A percentile compares a stretch with the other conserved stretches of the same genome.
phyloP scores from a whole-genome alignment of 495 filamentous ascomycete species.

The Penicillium simplicissimum region DNA sequence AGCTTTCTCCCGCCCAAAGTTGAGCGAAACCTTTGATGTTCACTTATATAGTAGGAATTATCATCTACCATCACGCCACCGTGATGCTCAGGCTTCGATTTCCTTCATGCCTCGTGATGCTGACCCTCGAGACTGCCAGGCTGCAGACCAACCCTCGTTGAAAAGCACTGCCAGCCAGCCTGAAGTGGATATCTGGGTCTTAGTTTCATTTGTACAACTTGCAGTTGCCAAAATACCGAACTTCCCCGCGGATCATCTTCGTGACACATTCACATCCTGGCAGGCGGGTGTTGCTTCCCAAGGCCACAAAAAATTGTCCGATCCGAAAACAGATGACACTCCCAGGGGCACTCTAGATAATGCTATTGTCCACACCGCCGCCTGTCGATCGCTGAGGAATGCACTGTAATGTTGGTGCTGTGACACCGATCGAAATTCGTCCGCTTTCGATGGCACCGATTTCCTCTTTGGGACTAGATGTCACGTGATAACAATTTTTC shows the following conservation, averaged over 20 bases:
- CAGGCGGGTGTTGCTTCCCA: background rate
- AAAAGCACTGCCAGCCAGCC: background rate
- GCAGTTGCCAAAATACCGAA: background rate
- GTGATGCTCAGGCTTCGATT: background rate
- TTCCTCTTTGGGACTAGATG: slow-evolving; percentile 16
- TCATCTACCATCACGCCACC: background rate
- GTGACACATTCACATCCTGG: slow-evolving; percentile 9
- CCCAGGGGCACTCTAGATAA: background rate
- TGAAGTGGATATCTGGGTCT: background rate
- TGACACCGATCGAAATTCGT: background rate
- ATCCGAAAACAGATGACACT: slow-evolving; percentile 3
- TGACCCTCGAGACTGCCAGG: background rate
- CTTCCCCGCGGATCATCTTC: background rate
- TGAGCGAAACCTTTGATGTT: background rate
- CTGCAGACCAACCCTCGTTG: background rate
- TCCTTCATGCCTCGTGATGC: background rate
- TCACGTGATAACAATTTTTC: slow-evolving; percentile 20
- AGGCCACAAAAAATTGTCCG: background rate
- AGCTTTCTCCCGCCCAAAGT: background rate
- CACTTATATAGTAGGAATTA: background rate
- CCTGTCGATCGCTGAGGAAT: slow-evolving; percentile 14
- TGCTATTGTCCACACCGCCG: slow-evolving; percentile 1
- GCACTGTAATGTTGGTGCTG: slow-evolving; percentile 5
- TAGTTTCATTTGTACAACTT: background rate
- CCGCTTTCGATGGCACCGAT: slow-evolving; percentile 14